Evolutionary conservation across 2,329 filamentous ascomycete genomes (phyloP).

Genomic region (Periconia macrospinosa): DNA sequence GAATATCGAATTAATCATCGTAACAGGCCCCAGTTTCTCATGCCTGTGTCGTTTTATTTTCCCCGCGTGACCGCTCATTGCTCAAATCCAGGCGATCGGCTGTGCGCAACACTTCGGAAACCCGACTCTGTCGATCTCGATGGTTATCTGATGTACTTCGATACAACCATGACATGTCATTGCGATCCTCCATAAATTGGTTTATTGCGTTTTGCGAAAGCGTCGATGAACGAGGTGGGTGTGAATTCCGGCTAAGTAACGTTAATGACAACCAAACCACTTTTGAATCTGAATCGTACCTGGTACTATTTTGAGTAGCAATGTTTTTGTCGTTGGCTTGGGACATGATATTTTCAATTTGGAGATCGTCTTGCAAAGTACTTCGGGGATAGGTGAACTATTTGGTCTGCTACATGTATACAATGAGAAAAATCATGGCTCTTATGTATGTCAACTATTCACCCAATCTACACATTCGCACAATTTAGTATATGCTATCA

Average conservation of each 20-base stretch:
- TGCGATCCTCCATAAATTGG: neutral
- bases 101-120: no score
- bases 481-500: neutral
- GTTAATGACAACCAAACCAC: neutral
- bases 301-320: neutral
- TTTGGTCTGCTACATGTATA: neutral
- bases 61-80: no score
- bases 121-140: neutral
- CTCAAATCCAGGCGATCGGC: no score
- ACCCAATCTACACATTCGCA: neutral
- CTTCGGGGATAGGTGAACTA: neutral
- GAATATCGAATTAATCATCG: no score
- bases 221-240: neutral
- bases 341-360: neutral
- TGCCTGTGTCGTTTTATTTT: no score
- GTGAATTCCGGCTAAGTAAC: neutral
- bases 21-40: no score
- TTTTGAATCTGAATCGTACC: neutral
- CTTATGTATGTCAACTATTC: neutral
- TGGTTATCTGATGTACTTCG: neutral
- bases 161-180: neutral
- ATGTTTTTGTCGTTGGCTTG: neutral
- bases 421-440: neutral
- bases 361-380: neutral
- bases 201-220: neutral